Evolutionary conservation across 2,329 filamentous ascomycete genomes (phyloP), one percentile per base, ranked within the genome.

Genomic region (Calonectria montana): DNA sequence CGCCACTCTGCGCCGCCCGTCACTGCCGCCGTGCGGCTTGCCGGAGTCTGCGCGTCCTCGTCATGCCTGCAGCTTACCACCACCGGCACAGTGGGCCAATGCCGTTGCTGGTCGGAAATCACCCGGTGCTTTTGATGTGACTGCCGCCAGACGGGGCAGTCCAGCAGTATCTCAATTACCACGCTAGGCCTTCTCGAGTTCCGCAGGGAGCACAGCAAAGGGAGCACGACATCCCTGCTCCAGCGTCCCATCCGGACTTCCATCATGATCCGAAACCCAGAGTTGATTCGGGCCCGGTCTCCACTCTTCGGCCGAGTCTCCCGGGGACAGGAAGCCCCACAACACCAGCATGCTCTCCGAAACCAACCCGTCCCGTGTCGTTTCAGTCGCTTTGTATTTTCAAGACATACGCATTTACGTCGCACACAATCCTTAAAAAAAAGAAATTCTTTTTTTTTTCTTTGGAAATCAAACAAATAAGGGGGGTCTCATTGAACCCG

Each of bases 41-140:
- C 29, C 25, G 39, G 27, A n/a, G 64, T 21, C 55, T 76, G 67
- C 75, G 75, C 74, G 62, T 72, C 73, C 43, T 43, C 37, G 16
- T 68, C 55, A 67, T 69, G 71, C 76, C 76, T 76, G 63, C 67
- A 65, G 62, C 64, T 61, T 65, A 50, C 66, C 21, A 50, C 66
- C 21, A 61, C 65, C 50, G 61, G 41, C 62, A 25, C 35, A 39
- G 27, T 48, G 47, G 35, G 65, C 65, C 57, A 62, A 67, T 50
- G 41, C 18, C 37, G 50, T 41, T 4, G 35, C 55, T 59, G 45
- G 41, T 62, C 64, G 35, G 57, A 64, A 71, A 67, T 63, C 37
- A 57, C 35, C 69, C 47, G 64, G 64, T 50, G 25, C 21, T 45
- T 41, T 18, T 47, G 13, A 23, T 21, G 21, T 37, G 55, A 39